Base-by-base conservation (phyloP, 2,329 filamentous ascomycete species). In the Monilinia laxa region DNA sequence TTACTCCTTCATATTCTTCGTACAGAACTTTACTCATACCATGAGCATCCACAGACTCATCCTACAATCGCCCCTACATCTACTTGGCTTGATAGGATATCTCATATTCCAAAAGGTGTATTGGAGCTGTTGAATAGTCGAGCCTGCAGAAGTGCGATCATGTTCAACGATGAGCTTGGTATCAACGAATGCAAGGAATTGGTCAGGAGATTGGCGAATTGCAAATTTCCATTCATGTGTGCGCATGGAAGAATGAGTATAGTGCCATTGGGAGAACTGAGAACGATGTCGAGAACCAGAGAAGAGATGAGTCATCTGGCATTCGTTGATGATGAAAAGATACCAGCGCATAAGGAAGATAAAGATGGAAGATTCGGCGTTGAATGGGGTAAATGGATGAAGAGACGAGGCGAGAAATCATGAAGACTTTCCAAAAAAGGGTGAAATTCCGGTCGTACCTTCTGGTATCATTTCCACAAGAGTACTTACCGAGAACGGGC, bases 171-270 rank as follows among this genome's bases (percentile, higher is more conserved):
- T 73, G 74, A 79, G 7, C 78, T 95, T 10, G 81, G 81, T 0
- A 69, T 75, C 0, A 77, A 81, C 0, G 82, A 92, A 70, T 94
- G 91, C 71, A 71, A 78, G 12, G 74, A 76, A 0, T 76, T 95
- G 45, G 76, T 94, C 0, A 68, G 65, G 1, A 81, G 81, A 3
- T 78, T 95, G n/a, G 82, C 84, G 0, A 74, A 73, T 0, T 93
- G 90, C 71, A 82, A 81, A 0, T 91, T 94, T 69, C 91, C 92
- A 0, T 95, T 95, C 71, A 88, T 92, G 75, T 96, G 92, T 77
- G 92, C 92, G 1, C 92, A 96, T 80, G 92, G 92, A 0, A 81
- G 88, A 64, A 87, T 87, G 1, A 87, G 85, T 45, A 85, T 90
- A 83, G 83, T 84, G 7, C 87, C 87, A 2, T 68, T 90, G n/a